Percentiles rank a stretch among this genome's conserved stretches.
Conservation (phyloP, 2,329 filamentous ascomycete species). For the Ilyonectria robusta region DNA sequence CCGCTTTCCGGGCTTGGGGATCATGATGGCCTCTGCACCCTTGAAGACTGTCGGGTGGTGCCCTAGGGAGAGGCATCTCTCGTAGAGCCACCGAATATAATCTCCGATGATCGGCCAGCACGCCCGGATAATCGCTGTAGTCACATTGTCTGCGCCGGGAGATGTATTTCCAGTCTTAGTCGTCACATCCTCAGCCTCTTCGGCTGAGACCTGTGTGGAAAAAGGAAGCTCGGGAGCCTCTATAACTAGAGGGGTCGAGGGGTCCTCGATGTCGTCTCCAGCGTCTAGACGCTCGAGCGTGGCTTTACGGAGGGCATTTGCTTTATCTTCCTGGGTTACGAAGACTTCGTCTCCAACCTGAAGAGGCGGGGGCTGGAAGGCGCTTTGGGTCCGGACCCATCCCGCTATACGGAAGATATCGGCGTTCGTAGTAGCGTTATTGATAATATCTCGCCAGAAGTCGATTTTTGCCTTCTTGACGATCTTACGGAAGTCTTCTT, state of each 20-base stretch:
- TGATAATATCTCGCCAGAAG: background rate
- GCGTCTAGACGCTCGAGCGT: background rate
- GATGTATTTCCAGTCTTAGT: conserved; percentile 37
- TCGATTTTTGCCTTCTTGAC: background rate
- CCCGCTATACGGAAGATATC: background rate
- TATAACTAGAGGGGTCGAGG: background rate
- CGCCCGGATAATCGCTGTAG: background rate
- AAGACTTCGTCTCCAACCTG: background rate
- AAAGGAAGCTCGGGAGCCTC: background rate
- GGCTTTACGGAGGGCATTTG: background rate
- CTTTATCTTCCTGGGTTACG: background rate
- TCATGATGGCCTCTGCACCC: conserved; percentile 43
- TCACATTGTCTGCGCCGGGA: conserved; percentile 23
- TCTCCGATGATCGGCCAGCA: conserved; percentile 25
- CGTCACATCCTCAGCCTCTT: background rate
- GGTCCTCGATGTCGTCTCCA: background rate
- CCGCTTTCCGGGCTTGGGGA: conserved; percentile 42
- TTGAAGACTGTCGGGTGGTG: conserved; percentile 39
- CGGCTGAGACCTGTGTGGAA: background rate
- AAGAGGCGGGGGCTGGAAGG: background rate
- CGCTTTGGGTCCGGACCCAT: background rate
- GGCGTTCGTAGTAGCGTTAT: background rate
- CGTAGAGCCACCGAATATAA: conserved; percentile 32
- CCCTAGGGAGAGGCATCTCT: conserved; percentile 33
- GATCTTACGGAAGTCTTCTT: background rate